Evolutionary conservation across 2,329 filamentous ascomycete genomes (phyloP).

Genomic region (Paraphaeosphaeria minitans): DNA sequence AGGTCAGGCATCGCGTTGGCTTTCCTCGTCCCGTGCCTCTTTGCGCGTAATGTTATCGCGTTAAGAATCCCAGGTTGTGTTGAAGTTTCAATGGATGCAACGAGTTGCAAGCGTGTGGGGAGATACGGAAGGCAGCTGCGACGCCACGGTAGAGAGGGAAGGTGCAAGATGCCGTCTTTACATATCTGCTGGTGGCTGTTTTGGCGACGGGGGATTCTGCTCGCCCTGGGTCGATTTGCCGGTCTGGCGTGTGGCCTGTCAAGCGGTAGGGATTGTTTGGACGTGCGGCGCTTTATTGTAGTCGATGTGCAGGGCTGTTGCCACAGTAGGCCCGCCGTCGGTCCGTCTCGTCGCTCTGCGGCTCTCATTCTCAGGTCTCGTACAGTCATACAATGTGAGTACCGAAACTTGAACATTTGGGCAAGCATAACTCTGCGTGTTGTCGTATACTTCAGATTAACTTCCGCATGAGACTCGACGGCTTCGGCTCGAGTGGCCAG

Average conservation of each 20-base stretch:
- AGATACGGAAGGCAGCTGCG: slow-evolving; percentile 10
- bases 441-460: not conserved
- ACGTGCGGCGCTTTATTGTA: slow-evolving; percentile 17
- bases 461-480: too few species aligned
- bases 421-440: not conserved
- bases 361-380: not conserved
- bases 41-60: slow-evolving; percentile 24
- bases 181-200: slow-evolving; percentile 20
- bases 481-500: not conserved
- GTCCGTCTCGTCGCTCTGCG: slow-evolving; percentile 22
- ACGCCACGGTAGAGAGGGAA: slow-evolving; percentile 4
- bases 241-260: slow-evolving; percentile 6
- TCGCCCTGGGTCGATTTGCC: slow-evolving; percentile 13
- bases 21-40: not conserved
- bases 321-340: slow-evolving; percentile 10
- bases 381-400: not conserved
- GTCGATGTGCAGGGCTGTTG: slow-evolving; percentile 19
- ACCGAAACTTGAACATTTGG: not conserved
- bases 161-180: slow-evolving; percentile 15
- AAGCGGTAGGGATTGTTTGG: slow-evolving; percentile 12
- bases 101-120: not conserved
- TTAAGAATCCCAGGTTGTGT: slow-evolving; percentile 15
- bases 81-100: not conserved
- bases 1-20: slow-evolving; percentile 15
- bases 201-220: slow-evolving; percentile 17